phyloP scores from a whole-genome alignment of 768 basidiomycete species.

The Pleurotus platypus region DNA sequence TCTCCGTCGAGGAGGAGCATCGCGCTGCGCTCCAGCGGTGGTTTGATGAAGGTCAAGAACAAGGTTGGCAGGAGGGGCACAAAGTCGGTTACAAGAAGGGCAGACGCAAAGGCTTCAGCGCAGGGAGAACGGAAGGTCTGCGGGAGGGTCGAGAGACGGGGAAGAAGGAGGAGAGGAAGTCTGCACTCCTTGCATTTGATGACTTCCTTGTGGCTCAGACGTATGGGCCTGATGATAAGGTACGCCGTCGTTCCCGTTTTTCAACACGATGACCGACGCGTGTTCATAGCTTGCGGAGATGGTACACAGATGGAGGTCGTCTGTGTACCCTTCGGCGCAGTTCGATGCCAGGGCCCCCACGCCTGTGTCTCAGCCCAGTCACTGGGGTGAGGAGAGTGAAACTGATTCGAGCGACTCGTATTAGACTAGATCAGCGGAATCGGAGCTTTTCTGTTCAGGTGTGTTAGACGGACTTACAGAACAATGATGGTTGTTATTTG shows the following conservation, averaged over 20 bases:
- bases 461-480: too few relatives aligned
- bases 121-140: conserved; percentile 28
- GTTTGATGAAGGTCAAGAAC: conserved; percentile 38
- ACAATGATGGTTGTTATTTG: too few relatives aligned
- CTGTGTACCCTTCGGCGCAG: neutral
- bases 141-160: conserved; percentile 39
- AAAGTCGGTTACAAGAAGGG: conserved; percentile 45
- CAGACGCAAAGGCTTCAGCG: conserved; percentile 28
- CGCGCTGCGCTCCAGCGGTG: conserved; percentile 37
- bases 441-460: too few relatives aligned
- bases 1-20: conserved; percentile 38
- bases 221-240: conserved; percentile 15
- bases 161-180: conserved; percentile 45
- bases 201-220: conserved; percentile 46
- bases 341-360: neutral
- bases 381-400: conserved; percentile 1
- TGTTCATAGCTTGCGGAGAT: conserved; percentile 18
- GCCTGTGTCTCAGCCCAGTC: neutral
- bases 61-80: conserved; percentile 44
- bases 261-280: neutral
- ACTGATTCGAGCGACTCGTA: conserved; percentile 1
- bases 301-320: conserved; percentile 30
- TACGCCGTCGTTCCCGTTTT: neutral
- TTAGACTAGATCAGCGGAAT: too few relatives aligned
- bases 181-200: conserved; percentile 57